Evolutionary conservation across 2,329 filamentous ascomycete genomes (phyloP).

Genomic region (Ophiostoma sp.): DNA sequence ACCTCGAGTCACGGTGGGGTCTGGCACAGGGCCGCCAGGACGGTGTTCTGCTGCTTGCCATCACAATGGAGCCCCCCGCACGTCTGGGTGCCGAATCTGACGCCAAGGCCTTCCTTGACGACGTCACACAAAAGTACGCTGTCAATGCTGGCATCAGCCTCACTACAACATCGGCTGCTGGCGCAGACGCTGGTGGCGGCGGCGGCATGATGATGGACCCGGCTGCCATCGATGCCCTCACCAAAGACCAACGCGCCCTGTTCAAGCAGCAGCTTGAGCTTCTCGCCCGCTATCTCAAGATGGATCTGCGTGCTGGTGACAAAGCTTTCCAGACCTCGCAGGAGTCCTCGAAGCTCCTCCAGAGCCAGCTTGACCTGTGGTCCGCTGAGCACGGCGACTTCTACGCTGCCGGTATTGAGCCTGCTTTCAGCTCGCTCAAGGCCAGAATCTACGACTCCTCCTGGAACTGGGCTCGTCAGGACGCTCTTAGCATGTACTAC

Average conservation of each 20-base stretch:
- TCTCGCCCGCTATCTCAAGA: slow-evolving; percentile 90
- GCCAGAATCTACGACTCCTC: slow-evolving; percentile 95
- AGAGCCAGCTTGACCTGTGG: slow-evolving; percentile 93
- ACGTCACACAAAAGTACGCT: slow-evolving; percentile 85
- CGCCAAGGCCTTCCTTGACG: slow-evolving; percentile 87
- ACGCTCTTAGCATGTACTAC: slow-evolving; percentile 97
- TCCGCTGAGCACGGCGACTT: slow-evolving; percentile 92
- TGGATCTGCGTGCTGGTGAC: slow-evolving; percentile 93
- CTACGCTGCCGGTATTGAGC: slow-evolving; percentile 90
- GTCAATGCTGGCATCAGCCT: slow-evolving; percentile 75
- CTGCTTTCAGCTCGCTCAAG: slow-evolving; percentile 87
- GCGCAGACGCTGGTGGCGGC: slow-evolving; percentile 62
- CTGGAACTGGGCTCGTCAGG: slow-evolving; percentile 98
- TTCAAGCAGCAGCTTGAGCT: slow-evolving; percentile 99
- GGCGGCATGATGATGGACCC: slow-evolving; percentile 99
- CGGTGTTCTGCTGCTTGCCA: slow-evolving; percentile 76
- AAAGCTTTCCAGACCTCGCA: slow-evolving; percentile 83
- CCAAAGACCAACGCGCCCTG: slow-evolving; percentile 88
- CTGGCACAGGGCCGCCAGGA: slow-evolving; percentile 82
- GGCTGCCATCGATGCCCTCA: slow-evolving; percentile 90
- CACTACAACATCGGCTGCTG: slow-evolving; percentile 67
- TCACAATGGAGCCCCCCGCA: slow-evolving; percentile 86
- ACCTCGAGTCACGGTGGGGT: slow-evolving; percentile 91
- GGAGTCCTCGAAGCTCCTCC: slow-evolving; percentile 79
- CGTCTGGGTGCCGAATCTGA: slow-evolving; percentile 86